phyloP scores from a whole-genome alignment of 1,139 yeast species.

The Yamadazyma diospyri region DNA sequence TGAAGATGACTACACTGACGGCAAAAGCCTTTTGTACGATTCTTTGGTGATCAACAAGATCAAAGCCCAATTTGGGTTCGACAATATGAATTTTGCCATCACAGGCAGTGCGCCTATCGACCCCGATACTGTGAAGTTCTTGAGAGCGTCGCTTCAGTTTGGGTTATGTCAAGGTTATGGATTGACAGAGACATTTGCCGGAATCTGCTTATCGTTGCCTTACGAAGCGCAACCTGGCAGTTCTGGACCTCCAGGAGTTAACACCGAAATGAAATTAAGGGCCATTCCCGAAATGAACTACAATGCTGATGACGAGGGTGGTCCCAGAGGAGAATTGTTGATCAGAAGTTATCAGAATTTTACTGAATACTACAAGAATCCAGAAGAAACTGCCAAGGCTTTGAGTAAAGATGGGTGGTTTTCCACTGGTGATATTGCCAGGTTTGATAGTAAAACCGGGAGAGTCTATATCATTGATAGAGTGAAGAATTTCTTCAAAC shows the following conservation, averaged over 20 bases:
- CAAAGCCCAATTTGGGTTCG: conserved; percentile 26
- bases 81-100: conserved; percentile 22
- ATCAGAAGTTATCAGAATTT: conserved; percentile 69
- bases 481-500: conserved; percentile 76
- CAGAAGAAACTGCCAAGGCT: conserved; percentile 25
- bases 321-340: conserved; percentile 54
- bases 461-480: conserved; percentile 65
- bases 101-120: conserved; percentile 44
- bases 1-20: conserved; percentile 12
- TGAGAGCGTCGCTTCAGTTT: conserved; percentile 58
- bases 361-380: conserved; percentile 56
- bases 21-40: conserved; percentile 30
- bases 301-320: conserved; percentile 37
- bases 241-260: conserved; percentile 57
- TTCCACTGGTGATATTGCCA: conserved; percentile 72
- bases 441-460: conserved; percentile 47
- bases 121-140: conserved; percentile 53
- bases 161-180: conserved; percentile 76
- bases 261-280: conserved; percentile 56
- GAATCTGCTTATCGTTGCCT: conserved; percentile 42
- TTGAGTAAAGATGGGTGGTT: conserved; percentile 55
- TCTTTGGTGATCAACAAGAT: conserved; percentile 29
- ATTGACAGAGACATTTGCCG: conserved; percentile 72
- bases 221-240: conserved; percentile 53
- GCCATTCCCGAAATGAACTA: conserved; percentile 72